phyloP scores from a whole-genome alignment of 148 eudicot genomes.

The Camellia sinensis region DNA sequence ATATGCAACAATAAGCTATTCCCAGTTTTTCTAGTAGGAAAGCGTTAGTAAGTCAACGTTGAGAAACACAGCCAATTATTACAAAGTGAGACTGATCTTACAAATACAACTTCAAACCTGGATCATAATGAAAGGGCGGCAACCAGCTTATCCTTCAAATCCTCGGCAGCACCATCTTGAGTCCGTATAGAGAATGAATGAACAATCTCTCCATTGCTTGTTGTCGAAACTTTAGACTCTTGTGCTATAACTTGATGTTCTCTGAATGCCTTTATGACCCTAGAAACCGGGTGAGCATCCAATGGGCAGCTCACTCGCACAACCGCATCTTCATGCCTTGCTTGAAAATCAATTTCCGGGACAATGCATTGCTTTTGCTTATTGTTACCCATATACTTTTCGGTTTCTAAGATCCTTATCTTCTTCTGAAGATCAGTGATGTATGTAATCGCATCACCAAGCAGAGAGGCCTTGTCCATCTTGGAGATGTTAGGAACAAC shows the following conservation, averaged over 20 bases:
- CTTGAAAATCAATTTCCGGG: slow-evolving; percentile 66
- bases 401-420: slow-evolving; percentile 40
- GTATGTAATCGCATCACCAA: no score
- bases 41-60: neutral
- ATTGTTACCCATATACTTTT: slow-evolving; percentile 41
- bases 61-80: neutral
- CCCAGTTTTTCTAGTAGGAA: neutral
- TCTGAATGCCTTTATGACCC: slow-evolving; percentile 53
- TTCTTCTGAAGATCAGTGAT: no score
- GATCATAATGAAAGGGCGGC: slow-evolving; percentile 58
- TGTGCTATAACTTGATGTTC: slow-evolving; percentile 55
- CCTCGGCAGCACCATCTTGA: slow-evolving; percentile 34
- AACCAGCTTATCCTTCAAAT: slow-evolving; percentile 54
- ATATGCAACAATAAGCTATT: slow-evolving; percentile 7
- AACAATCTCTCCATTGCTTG: slow-evolving; percentile 59
- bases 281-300: slow-evolving; percentile 71
- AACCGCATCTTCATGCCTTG: slow-evolving; percentile 60
- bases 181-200: slow-evolving; percentile 70
- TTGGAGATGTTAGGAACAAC: no score
- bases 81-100: slow-evolving; percentile 1
- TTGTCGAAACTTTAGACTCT: slow-evolving; percentile 50
- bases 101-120: neutral
- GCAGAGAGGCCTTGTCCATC: no score
- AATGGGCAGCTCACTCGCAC: slow-evolving; percentile 66
- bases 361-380: slow-evolving; percentile 29